These are phyloP conservation scores for Leptosphaerulina australis DNA, from an alignment of 2,329 filamentous ascomycete species.

Conservation along the genomic window DNA sequence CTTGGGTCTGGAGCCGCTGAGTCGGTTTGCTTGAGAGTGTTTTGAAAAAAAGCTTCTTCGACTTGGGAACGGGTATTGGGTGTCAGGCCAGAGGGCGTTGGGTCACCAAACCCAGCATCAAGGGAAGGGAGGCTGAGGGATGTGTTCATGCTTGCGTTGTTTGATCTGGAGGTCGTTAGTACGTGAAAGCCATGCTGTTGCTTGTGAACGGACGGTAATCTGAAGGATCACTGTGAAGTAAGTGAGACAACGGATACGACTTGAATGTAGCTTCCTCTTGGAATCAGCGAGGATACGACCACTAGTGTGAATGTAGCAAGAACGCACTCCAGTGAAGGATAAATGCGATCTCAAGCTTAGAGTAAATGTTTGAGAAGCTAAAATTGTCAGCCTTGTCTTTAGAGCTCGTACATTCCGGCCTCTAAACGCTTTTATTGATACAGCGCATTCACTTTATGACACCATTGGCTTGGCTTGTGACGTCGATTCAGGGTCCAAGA, in stretches of 20 bases:
- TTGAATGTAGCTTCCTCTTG: background rate
- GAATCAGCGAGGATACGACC: background rate
- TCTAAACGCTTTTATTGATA: slow-evolving; percentile 19
- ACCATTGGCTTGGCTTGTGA: slow-evolving; percentile 37
- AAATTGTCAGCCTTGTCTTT: slow-evolving; percentile 2
- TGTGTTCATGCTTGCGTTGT: slow-evolving; percentile 24
- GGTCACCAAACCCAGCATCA: slow-evolving; percentile 28
- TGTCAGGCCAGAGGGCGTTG: slow-evolving; percentile 44
- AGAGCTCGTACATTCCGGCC: slow-evolving; percentile 2
- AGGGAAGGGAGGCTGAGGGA: slow-evolving; percentile 29
- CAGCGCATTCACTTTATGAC: slow-evolving; percentile 24
- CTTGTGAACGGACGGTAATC: background rate
- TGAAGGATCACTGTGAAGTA: no score
- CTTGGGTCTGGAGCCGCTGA: slow-evolving; percentile 43
- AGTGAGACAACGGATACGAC: background rate
- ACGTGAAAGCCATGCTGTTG: background rate
- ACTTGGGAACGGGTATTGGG: slow-evolving; percentile 46
- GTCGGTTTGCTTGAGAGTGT: slow-evolving; percentile 42
- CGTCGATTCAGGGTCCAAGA: slow-evolving; percentile 31
- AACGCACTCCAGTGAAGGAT: background rate
- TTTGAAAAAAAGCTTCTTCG: slow-evolving; percentile 42
- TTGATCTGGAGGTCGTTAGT: background rate
- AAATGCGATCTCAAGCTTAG: background rate
- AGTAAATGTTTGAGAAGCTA: background rate
- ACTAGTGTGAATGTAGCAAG: background rate